phyloP scores from a whole-genome alignment of 768 basidiomycete genomes.

The Fomitopsis serialis region DNA sequence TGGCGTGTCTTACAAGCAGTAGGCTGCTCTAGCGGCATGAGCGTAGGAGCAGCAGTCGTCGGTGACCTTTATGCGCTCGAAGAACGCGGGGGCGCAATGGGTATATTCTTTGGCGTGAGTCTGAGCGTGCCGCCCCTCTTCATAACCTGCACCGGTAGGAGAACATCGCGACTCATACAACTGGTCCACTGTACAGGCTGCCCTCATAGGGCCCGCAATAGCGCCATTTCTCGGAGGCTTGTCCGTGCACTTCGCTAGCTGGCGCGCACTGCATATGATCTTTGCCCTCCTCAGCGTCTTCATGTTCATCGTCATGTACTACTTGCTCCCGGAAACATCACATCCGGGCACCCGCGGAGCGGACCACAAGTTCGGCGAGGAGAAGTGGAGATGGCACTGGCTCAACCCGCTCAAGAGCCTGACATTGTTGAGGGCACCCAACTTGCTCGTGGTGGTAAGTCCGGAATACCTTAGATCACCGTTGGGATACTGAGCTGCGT shows the following conservation, averaged over 20 bases:
- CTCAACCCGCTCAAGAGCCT: slow-evolving; percentile 60
- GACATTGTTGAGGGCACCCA: slow-evolving; percentile 51
- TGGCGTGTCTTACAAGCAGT: slow-evolving; percentile 65
- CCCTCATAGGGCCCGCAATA: slow-evolving; percentile 53
- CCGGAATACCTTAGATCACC: too few species aligned
- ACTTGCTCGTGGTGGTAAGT: slow-evolving; percentile 49
- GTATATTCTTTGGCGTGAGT: slow-evolving; percentile 48
- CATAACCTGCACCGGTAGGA: too few species aligned
- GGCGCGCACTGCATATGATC: slow-evolving; percentile 52
- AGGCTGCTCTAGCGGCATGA: slow-evolving; percentile 51
- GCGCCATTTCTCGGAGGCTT: slow-evolving; percentile 57
- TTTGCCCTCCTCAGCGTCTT: slow-evolving; percentile 37
- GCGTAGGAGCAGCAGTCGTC: slow-evolving; percentile 55
- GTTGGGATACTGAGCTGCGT: not conserved
- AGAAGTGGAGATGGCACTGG: slow-evolving; percentile 30
- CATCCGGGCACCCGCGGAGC: slow-evolving; percentile 54
- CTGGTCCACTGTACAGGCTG: slow-evolving; percentile 29
- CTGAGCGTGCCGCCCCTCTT: too few species aligned
- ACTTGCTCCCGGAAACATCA: slow-evolving; percentile 62
- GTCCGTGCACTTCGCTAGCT: slow-evolving; percentile 55
- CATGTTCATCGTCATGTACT: slow-evolving; percentile 32
- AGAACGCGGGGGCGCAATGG: slow-evolving; percentile 56
- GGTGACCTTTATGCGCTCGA: slow-evolving; percentile 65
- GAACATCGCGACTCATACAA: not conserved
- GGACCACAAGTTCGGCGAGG: slow-evolving; percentile 32